Evolutionary conservation across 2,329 filamentous ascomycete genomes (phyloP).

Genomic region (Coleophoma crateriformis): DNA sequence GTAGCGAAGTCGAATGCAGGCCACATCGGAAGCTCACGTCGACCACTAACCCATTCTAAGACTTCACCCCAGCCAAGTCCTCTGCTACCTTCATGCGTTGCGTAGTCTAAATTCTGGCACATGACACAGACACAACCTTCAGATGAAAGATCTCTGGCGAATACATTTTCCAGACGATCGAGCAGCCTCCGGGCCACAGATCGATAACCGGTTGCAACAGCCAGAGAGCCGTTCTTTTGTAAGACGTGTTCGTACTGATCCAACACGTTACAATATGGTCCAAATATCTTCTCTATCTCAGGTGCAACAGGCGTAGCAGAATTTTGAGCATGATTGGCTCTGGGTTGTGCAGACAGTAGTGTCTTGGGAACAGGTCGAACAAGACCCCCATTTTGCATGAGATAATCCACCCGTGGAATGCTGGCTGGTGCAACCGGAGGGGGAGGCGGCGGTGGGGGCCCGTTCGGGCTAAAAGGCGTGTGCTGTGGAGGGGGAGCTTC

Average conservation of each 20-base stretch:
- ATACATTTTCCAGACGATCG: constrained; percentile 89
- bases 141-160: constrained; percentile 83
- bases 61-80: constrained; percentile 95
- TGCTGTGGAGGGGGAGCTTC: constrained; percentile 23
- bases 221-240: constrained; percentile 78
- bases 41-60: constrained; percentile 84
- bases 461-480: constrained; percentile 23
- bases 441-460: constrained; percentile 70
- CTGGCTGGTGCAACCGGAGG: constrained; percentile 51
- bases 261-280: constrained; percentile 75
- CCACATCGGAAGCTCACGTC: constrained; percentile 81
- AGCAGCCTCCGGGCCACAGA: constrained; percentile 88
- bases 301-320: constrained; percentile 27
- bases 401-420: constrained; percentile 81
- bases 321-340: constrained; percentile 23
- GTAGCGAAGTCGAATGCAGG: constrained; percentile 75
- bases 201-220: constrained; percentile 90
- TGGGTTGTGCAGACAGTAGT: constrained; percentile 60
- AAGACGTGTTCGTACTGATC: constrained; percentile 84
- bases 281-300: constrained; percentile 70
- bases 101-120: constrained; percentile 56
- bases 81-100: constrained; percentile 39
- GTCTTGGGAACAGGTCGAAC: constrained; percentile 65
- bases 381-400: constrained; percentile 84
- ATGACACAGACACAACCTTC: constrained; percentile 84